A percentile compares a stretch with the other conserved stretches of the same genome.
These are phyloP conservation scores for Podospora conica DNA, from an alignment of 495 filamentous ascomycete species.

Conservation along the genomic window DNA sequence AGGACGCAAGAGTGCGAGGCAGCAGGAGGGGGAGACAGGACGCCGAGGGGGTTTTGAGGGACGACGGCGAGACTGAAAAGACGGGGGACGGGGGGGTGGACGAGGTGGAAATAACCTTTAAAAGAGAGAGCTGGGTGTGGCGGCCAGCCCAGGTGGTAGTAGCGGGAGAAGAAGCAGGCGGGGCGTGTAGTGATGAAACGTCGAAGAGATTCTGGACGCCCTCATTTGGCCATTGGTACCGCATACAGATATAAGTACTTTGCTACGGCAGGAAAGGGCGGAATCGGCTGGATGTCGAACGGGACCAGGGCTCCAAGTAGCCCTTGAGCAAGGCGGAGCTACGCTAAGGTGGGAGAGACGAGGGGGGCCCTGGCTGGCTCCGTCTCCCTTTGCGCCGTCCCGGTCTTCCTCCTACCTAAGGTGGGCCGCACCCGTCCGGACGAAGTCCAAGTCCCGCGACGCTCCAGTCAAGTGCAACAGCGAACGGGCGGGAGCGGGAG, in stretches of 20 bases:
- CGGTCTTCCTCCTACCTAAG: conserved; percentile 18
- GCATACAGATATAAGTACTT: conserved; percentile 30
- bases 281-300: conserved; percentile 23
- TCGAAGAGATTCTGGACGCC: conserved; percentile 42
- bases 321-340: conserved; percentile 26
- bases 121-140: conserved; percentile 45
- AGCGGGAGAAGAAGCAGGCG: conserved; percentile 35
- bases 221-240: conserved; percentile 41
- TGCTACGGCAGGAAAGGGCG: conserved; percentile 25
- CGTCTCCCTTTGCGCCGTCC: conserved; percentile 23
- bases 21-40: conserved; percentile 5
- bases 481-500: conserved; percentile 4
- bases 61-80: conserved; percentile 7
- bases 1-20: conserved; percentile 14
- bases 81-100: conserved; percentile 20
- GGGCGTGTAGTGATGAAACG: conserved; percentile 46
- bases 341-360: conserved; percentile 25
- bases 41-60: conserved; percentile 11
- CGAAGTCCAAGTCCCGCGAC: conserved; percentile 1
- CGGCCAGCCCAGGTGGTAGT: conserved; percentile 45
- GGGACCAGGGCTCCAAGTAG: conserved; percentile 17
- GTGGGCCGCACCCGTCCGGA: conserved; percentile 13
- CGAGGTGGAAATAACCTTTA: conserved; percentile 46
- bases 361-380: conserved; percentile 27
- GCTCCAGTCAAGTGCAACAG: conserved; percentile 1